Base-by-base conservation (phyloP, 345 rosid species). In the Excoecaria cochinchinensis region DNA sequence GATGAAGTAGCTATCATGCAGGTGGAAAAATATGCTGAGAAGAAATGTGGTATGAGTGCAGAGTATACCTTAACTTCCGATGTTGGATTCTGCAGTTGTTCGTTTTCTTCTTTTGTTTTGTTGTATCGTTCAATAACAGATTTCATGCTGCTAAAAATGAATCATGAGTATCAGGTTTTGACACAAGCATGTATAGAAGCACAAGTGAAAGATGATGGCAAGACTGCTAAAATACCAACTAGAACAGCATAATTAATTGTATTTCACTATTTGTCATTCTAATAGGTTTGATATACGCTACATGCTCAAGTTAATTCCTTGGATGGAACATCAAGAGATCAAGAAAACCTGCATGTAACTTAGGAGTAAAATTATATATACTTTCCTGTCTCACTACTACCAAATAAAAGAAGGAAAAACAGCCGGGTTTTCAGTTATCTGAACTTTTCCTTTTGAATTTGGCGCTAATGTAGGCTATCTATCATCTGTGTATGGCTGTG, bases 31-130 rank as follows among this genome's bases (percentile, higher is more conserved):
- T 24, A 36, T 47, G 56, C 16, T 17, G 21, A 4, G 48, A 53
- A 56, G 63, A 21, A 25, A 52, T 24, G 59, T 36, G 31, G 61
- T 52, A 48, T 8, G 19, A 76, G 52, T 70, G 46, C 3, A 52
- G 55, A 60, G 39, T 22, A 19, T 90, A 91, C 97, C 92, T 92
- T 88, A 75, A 82, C 85, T 84, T 91, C 94, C 39, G 92, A 85
- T 72, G 83, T 65, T 21, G 91, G 89, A 83, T 82, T 87, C 71
- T 76, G 60, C 68, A 83, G 47, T 70, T 87, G 92, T 71, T 85
- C 87, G 22, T 83, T 87, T 57, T 86, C 96, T 67, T 85, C 89
- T 86, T 88, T 92, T 78, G 76, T 71, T 72, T 72, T 85, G 83
- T 76, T 87, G 79, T 88, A 92, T 75, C 90, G 82, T 53, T 92